Percentiles rank a stretch among this genome's conserved stretches.
Evolutionary conservation across 805 yeast species (phyloP).

Genomic region (Myxozyma geophila): DNA sequence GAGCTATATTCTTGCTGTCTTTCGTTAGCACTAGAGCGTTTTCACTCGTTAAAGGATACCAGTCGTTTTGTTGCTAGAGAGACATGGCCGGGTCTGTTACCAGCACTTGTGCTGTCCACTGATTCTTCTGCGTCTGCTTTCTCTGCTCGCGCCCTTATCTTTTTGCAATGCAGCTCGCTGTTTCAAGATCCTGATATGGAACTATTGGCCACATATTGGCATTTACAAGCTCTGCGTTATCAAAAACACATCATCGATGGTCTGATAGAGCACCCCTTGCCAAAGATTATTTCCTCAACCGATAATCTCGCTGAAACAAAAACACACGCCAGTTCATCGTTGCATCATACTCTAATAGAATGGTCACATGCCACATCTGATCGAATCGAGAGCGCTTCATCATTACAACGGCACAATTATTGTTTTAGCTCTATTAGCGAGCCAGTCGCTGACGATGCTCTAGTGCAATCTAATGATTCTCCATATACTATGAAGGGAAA

Average conservation of each 20-base stretch:
- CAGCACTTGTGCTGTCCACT: constrained; percentile 15
- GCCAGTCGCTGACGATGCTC: not conserved
- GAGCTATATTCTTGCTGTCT: constrained; percentile 16
- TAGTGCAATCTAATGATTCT: too few relatives aligned
- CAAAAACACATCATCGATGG: constrained; percentile 10
- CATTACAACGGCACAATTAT: not conserved
- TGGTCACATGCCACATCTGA: too few relatives aligned
- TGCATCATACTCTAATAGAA: too few relatives aligned
- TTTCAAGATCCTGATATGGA: constrained; percentile 9
- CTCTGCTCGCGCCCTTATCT: constrained; percentile 23
- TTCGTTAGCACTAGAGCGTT: constrained; percentile 3
- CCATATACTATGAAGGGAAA: constrained; percentile 14
- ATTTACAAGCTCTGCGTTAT: constrained; percentile 10
- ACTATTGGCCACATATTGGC: constrained; percentile 11
- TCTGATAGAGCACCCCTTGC: not conserved
- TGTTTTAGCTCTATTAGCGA: not conserved
- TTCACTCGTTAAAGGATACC: not conserved
- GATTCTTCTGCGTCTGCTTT: constrained; percentile 13
- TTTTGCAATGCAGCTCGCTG: constrained; percentile 2
- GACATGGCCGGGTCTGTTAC: constrained; percentile 14
- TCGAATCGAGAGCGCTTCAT: too few relatives aligned
- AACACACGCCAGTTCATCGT: too few relatives aligned
- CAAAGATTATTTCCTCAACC: not conserved
- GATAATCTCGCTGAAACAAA: not conserved
- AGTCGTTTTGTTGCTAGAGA: not conserved